Base-by-base conservation (phyloP, 768 basidiomycete species). In the Pseudohyphozyma bogoriensis region DNA sequence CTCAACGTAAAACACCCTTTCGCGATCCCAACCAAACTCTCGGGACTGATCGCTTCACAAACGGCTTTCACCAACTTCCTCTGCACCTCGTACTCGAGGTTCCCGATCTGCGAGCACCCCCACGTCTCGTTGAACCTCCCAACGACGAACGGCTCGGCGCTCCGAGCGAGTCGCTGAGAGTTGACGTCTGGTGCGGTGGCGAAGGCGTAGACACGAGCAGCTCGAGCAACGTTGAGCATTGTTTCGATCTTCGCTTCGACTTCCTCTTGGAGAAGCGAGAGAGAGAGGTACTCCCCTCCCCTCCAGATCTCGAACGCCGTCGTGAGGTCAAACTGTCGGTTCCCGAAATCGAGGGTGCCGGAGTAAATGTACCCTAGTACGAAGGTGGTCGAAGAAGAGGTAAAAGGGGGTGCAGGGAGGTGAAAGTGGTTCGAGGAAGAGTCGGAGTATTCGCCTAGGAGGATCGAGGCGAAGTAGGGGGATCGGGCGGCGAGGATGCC, bases 341-440 rank as follows among this genome's bases (percentile, higher is more conserved):
- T 87, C 5, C 88, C 90, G 73, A 97, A 95, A 32, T 85, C 78
- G 47, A 97, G 85, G 6, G 90, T 93, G 45, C 93, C 95, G 7
- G 90, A 88, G 71, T 97, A 97, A 49, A 97, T 83, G 75, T 86
- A 96, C 4, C 90, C 90, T 50, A 96, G 81, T 40, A 89, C 89
- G 72, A 96, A 96, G 72, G 93, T 60, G 7, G 95, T 78, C 0
- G 90, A 87, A 1, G 92, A 86, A 0, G 92, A 89, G 0, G 93
- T 93, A 74, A 97, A 97, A 0, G 92, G 91, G 0, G 93, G 91
- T 0, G 85, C 89, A 2, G 88, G 89, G 8, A 96, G 80, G 0
- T 79, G 82, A 15, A 95, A 74, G 0, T 80, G 83, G 0, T 82
- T 73, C 0, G 80, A 80, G 58, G 67, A 62, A 24, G 71, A 72